Evolutionary conservation across 1,139 yeast genomes (phyloP), one percentile per base, ranked within the genome.

Genomic region (Suhomyces yuchorum): DNA sequence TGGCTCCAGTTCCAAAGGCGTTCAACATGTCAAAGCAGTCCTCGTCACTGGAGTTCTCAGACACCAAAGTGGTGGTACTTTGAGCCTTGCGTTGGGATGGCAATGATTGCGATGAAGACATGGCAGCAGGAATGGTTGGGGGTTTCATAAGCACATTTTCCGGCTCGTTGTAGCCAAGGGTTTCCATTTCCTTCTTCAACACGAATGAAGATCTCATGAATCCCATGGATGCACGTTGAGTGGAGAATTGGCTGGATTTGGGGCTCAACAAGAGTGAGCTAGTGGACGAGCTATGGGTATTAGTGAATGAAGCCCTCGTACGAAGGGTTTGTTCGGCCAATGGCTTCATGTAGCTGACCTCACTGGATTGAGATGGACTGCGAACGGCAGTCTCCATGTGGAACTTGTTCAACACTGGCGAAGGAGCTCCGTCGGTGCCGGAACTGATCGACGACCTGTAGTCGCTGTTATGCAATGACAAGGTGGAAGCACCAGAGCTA

Each of bases 391-490:
- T 47, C 24, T 33, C 50, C 47, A 49, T 46, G 14, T 48, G 53
- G 42, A 43, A 50, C 42, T 51, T 54, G 46, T 51, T 51, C 40
- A 54, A 37, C 33, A 51, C 49, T 37, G 63, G 62, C 12, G 62
- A 57, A 18, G 50, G 43, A 19, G 48, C 42, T 14, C 45, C 47
- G 6, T 55, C 59, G 18, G 57, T 51, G 3, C 51, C 58, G 30
- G 60, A 57, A 41, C 56, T 52, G 44, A 61, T 58, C 20, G 62
- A 58, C 6, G 64, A 60, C 48, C 69, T 66, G 59, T 66, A 67
- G 54, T 71, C 75, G 49, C 72, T 66, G 49, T 72, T 66, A 55
- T 72, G 75, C 57, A 74, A 72, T 1, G 79, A 75, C 52, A 74
- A 69, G 17, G 74, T 63, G 9, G 76, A 70, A 8, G 63, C 62